These are phyloP conservation scores for Populus ilicifolia DNA, from an alignment of 345 rosid species.

Conservation along the genomic window DNA sequence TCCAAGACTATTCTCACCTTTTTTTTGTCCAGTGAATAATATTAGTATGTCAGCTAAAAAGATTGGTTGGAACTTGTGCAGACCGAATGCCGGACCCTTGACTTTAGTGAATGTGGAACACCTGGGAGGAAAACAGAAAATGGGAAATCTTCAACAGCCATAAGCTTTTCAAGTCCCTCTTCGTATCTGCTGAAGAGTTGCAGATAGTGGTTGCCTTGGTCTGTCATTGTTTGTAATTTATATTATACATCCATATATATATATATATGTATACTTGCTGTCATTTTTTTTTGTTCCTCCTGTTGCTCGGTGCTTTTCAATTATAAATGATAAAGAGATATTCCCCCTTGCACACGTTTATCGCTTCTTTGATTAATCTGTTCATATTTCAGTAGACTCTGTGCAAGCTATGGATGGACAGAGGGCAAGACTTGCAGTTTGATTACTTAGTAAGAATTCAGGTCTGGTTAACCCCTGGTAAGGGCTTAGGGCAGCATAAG, in stretches of 20 bases:
- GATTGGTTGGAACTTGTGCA: constrained; percentile 26
- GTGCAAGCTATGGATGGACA: neutral
- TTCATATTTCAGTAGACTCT: too few relatives aligned
- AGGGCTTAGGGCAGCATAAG: neutral
- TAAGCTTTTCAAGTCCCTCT: constrained; percentile 58
- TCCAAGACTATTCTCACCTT: neutral
- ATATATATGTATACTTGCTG: constrained; percentile 1
- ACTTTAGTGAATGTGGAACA: constrained; percentile 89
- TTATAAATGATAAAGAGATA: constrained; percentile 8
- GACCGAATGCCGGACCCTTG: constrained; percentile 83
- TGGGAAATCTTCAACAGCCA: constrained; percentile 33
- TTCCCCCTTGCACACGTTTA: neutral
- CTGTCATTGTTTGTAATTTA: constrained; percentile 12
- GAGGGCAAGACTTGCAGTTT: neutral
- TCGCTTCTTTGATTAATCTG: neutral
- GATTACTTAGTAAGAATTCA: too few relatives aligned
- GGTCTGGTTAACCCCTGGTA: neutral
- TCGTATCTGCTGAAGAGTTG: constrained; percentile 77
- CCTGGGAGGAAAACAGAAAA: constrained; percentile 57
- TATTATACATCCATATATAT: constrained; percentile 12
- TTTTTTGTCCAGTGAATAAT: neutral
- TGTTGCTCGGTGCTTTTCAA: constrained; percentile 11
- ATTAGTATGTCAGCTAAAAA: constrained; percentile 5
- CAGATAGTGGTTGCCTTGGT: constrained; percentile 47
- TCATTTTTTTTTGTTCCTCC: neutral